Conservation (phyloP, 805 yeast genomes). For the Cyberlindnera veronae region DNA sequence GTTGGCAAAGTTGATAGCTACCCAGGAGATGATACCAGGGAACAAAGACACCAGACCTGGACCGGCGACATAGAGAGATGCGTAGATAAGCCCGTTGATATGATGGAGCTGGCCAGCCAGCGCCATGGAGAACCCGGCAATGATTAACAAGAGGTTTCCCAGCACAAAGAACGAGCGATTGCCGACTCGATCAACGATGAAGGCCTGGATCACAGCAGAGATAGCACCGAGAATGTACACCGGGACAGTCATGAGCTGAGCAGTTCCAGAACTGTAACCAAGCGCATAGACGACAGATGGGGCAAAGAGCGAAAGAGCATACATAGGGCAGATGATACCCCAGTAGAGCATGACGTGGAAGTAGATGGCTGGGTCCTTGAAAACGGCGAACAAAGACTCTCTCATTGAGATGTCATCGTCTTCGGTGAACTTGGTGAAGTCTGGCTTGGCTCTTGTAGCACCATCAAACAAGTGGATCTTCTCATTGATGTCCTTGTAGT, state of each 20-base stretch:
- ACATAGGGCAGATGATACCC: slow-evolving; percentile 18
- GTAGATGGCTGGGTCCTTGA: slow-evolving; percentile 14
- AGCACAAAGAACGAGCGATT: slow-evolving; percentile 30
- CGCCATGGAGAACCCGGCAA: slow-evolving; percentile 33
- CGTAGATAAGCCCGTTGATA: slow-evolving; percentile 28
- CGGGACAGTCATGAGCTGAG: slow-evolving; percentile 28
- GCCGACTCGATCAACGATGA: slow-evolving; percentile 22
- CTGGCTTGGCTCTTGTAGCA: slow-evolving; percentile 10
- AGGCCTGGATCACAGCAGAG: slow-evolving; percentile 16
- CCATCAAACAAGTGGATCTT: slow-evolving; percentile 6
- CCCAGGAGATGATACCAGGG: slow-evolving; percentile 37
- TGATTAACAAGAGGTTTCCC: slow-evolving; percentile 29
- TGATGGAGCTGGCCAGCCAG: slow-evolving; percentile 29
- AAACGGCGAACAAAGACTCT: slow-evolving; percentile 10
- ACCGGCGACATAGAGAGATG: slow-evolving; percentile 31
- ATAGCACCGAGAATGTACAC: slow-evolving; percentile 14
- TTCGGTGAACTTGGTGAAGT: slow-evolving; percentile 11
- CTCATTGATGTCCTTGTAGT: slow-evolving; percentile 7
- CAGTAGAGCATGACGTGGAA: slow-evolving; percentile 12
- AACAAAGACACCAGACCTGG: slow-evolving; percentile 32
- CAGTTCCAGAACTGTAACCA: slow-evolving; percentile 21
- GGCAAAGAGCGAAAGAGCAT: slow-evolving; percentile 17
- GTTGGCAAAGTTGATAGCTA: slow-evolving; percentile 35
- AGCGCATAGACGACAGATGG: slow-evolving; percentile 18
- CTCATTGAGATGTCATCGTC: slow-evolving; percentile 13